phyloP scores from a whole-genome alignment of 169 alveolate species.

The Plasmodium adleri region DNA sequence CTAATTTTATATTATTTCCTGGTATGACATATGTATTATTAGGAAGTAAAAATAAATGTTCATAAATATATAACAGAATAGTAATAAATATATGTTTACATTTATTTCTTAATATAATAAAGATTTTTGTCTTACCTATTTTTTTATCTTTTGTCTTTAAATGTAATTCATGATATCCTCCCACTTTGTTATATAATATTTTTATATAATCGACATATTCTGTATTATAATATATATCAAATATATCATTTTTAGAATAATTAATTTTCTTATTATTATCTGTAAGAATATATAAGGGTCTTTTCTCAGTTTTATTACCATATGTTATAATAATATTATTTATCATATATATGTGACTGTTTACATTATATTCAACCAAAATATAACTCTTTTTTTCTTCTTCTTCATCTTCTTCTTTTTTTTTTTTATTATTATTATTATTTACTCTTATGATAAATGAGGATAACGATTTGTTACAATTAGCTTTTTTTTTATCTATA shows the following conservation, averaged over 20 bases:
- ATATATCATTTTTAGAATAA: constrained; percentile 8
- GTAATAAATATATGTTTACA: constrained; percentile 39
- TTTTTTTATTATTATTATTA: constrained; percentile 11
- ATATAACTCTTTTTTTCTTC: constrained; percentile 30
- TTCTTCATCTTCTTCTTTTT: constrained; percentile 2
- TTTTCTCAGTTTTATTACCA: constrained; percentile 1
- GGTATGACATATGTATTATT: constrained; percentile 27
- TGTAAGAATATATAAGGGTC: constrained; percentile 29
- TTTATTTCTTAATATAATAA: constrained; percentile 19
- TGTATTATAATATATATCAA: constrained; percentile 40
- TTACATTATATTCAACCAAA: constrained; percentile 34
- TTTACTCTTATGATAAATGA: constrained; percentile 32
- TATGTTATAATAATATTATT: constrained; percentile 16
- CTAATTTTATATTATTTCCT: constrained; percentile 18
- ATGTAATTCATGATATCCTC: constrained; percentile 5
- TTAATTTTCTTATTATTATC: constrained; percentile 25
- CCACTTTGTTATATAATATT: constrained; percentile 20
- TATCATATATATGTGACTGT: constrained; percentile 14
- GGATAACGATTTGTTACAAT: constrained; percentile 17
- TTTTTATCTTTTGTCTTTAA: constrained; percentile 16
- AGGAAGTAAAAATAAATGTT: constrained; percentile 22
- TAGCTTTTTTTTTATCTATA: constrained; percentile 25
- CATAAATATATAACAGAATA: constrained; percentile 18
- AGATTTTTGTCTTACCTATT: constrained; percentile 24
- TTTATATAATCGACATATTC: constrained; percentile 19